Percentiles rank a stretch among this genome's conserved stretches.
Conservation (phyloP, 805 yeast genomes). For the Komagataella populi region DNA sequence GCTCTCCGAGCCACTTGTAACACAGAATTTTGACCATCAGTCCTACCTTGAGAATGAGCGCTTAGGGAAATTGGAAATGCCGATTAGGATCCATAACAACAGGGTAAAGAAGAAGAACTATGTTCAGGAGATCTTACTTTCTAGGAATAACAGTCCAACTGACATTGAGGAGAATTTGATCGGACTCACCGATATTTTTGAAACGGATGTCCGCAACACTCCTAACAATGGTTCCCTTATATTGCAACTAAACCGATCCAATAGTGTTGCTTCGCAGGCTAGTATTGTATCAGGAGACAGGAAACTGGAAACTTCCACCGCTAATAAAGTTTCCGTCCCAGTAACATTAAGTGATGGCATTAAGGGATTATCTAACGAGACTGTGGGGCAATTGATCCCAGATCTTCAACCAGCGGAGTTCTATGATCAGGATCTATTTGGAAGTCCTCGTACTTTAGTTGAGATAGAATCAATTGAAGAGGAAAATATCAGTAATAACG, state of each 20-base stretch:
- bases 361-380: constrained; percentile 10
- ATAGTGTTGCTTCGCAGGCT: constrained; percentile 14
- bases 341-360: constrained; percentile 10
- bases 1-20: constrained; percentile 13
- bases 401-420: background rate
- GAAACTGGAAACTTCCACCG: constrained; percentile 10
- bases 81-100: constrained; percentile 7
- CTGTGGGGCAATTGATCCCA: constrained; percentile 5
- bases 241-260: constrained; percentile 15
- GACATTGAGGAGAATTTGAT: constrained; percentile 14
- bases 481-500: background rate
- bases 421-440: background rate
- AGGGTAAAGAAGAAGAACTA: constrained; percentile 5
- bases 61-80: constrained; percentile 9
- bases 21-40: constrained; percentile 13
- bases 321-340: constrained; percentile 6
- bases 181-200: constrained; percentile 19
- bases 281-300: constrained; percentile 15
- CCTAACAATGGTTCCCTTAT: constrained; percentile 9
- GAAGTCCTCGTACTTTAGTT: background rate
- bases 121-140: constrained; percentile 8
- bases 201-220: constrained; percentile 18
- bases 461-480: background rate
- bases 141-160: constrained; percentile 1
- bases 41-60: constrained; percentile 13